Evolutionary conservation across 2,329 filamentous ascomycete species (phyloP).

Genomic region (Aspergillus fructus): DNA sequence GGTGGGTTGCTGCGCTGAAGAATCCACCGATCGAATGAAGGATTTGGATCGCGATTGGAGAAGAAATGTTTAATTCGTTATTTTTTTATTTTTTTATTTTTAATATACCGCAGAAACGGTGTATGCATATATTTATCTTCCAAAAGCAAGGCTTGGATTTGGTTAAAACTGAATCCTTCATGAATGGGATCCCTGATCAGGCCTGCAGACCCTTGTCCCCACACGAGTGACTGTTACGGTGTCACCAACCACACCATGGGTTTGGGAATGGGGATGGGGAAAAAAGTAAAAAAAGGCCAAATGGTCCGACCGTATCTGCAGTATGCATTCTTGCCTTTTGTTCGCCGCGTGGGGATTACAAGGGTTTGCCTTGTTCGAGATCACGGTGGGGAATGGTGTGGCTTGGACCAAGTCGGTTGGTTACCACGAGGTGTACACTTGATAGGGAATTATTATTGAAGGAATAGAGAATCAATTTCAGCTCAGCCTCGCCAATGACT

Average conservation of each 20-base stretch:
- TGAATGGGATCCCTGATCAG: background rate
- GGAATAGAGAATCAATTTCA: background rate
- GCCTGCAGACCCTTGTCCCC: too few species aligned
- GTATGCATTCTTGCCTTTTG: background rate
- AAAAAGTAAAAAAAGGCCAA: background rate
- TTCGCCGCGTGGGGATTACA: background rate
- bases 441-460: background rate
- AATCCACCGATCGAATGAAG: conserved; percentile 3
- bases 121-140: too few species aligned
- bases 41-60: background rate
- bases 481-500: background rate
- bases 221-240: background rate
- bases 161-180: background rate
- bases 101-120: too few species aligned
- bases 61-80: background rate
- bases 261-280: too few species aligned
- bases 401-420: background rate
- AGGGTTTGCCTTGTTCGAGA: background rate
- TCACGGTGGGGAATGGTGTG: background rate
- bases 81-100: too few species aligned
- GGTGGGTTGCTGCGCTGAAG: background rate
- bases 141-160: too few species aligned
- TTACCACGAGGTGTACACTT: background rate
- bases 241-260: background rate
- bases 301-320: background rate